Base-by-base conservation (phyloP, 805 yeast species). In the Cyberlindnera xylosilytica region DNA sequence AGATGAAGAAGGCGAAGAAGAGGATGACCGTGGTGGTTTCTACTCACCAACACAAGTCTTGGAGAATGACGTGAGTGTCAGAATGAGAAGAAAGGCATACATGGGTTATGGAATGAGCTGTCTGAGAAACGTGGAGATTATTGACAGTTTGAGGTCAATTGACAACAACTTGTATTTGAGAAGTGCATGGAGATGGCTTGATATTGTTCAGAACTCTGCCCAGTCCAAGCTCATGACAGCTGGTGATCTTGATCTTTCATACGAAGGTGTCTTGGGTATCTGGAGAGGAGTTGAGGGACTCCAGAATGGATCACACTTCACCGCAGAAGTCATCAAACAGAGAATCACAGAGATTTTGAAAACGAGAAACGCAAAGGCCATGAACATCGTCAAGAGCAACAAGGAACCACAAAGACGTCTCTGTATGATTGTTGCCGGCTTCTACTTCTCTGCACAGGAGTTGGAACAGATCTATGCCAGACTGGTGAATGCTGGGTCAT, bases 161-260 rank as follows among this genome's bases (percentile, higher is more conserved):
- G 78, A 80, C 35, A 73, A 63, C 42, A 70, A 69, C 39, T 65
- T 68, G n/a, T 84, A 78, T 48, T 65, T 83, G 38, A 69, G 83
- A 47, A 83, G 87, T 52, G 83, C 95, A 0, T 91, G 98, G 98
- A 81, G 83, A 57, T 91, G 98, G 98, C 65, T 91, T 24, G 76
- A 79, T 1, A 76, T 86, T 38, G 87, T 95, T 0, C 74, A 78
- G 41, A 78, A 76, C 32, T 72, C 86, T 1, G 79, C 79, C 4
- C 73, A 73, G 16, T 76, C 80, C 38, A 83, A 87, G 0, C 68
- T 82, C 2, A 83, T 87, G 84, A 68, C 77, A 3, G 73, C 83
- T 5, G 80, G 79, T 19, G 81, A 77, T 15, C 66, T 87, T 29
- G 97, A 91, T 57, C 70, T 91, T 24, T 90, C 95, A 1, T 89